Evolutionary conservation across 306 rosid species (phyloP).

Genomic region (Prunus armeniaca): DNA sequence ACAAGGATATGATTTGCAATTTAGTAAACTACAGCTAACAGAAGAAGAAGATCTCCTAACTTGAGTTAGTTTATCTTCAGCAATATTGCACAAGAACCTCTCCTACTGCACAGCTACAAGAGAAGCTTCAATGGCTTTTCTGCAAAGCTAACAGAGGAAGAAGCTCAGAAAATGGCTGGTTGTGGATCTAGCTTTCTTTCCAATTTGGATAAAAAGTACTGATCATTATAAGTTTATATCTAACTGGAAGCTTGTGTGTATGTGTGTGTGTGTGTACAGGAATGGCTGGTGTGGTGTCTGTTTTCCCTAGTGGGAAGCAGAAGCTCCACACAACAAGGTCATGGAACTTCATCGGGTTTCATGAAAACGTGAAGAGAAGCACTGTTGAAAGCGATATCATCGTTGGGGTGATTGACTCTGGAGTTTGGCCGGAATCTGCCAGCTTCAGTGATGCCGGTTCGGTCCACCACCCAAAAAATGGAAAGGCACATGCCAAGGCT

Average conservation of each 20-base stretch:
- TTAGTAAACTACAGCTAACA: too few relatives aligned
- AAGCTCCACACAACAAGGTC: constrained; percentile 52
- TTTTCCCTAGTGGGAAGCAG: constrained; percentile 33
- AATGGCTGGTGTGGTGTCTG: constrained; percentile 51
- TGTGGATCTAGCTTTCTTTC: too few relatives aligned
- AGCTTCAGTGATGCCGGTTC: constrained; percentile 41
- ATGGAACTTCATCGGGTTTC: constrained; percentile 60
- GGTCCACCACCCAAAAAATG: constrained; percentile 58
- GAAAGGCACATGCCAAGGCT: constrained; percentile 45
- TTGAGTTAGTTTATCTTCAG: too few relatives aligned
- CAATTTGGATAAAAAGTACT: too few relatives aligned
- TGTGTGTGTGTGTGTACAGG: neutral
- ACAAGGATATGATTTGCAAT: too few relatives aligned
- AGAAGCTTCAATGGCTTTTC: constrained; percentile 49
- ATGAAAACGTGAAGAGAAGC: constrained; percentile 6
- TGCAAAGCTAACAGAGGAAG: constrained; percentile 37
- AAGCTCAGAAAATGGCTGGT: constrained; percentile 42
- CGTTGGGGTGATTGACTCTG: constrained; percentile 42
- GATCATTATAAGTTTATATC: too few relatives aligned
- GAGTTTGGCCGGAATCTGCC: constrained; percentile 50
- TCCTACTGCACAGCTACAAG: constrained; percentile 26
- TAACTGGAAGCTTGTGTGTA: too few relatives aligned
- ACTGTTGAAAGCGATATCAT: constrained; percentile 36
- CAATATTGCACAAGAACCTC: constrained; percentile 8
- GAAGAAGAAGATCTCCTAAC: too few relatives aligned